phyloP scores from a whole-genome alignment of 768 basidiomycete species.

The Naganishia antarctica region DNA sequence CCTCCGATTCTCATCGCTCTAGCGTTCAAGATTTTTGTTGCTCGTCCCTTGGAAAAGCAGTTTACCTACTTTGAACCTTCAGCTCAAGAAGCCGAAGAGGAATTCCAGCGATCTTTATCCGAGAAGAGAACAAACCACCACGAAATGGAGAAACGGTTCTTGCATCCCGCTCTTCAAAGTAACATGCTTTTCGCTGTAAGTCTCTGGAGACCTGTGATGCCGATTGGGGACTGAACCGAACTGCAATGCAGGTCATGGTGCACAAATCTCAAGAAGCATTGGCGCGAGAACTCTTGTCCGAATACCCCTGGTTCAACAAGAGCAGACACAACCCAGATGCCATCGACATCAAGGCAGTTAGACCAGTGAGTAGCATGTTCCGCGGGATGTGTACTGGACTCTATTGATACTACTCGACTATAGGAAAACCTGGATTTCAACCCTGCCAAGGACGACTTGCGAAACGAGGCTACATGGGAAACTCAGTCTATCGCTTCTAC shows the following conservation, averaged over 20 bases:
- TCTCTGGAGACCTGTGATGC: neutral
- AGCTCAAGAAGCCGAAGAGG: slow-evolving; percentile 55
- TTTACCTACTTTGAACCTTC: slow-evolving; percentile 84
- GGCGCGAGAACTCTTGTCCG: slow-evolving; percentile 46
- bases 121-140: slow-evolving; percentile 73
- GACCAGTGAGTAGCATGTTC: slow-evolving; percentile 36
- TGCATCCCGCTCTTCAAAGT: slow-evolving; percentile 82
- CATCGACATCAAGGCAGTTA: slow-evolving; percentile 46
- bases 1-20: slow-evolving; percentile 76
- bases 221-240: neutral
- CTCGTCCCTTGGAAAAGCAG: slow-evolving; percentile 60
- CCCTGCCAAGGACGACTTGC: slow-evolving; percentile 39
- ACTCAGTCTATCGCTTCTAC: slow-evolving; percentile 60
- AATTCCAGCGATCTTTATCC: slow-evolving; percentile 58
- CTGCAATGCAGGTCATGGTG: slow-evolving; percentile 45
- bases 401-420: slow-evolving; percentile 27
- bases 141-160: slow-evolving; percentile 87
- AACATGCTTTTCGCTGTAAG: slow-evolving; percentile 60
- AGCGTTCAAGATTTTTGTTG: slow-evolving; percentile 78
- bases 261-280: slow-evolving; percentile 50
- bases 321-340: slow-evolving; percentile 30
- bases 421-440: slow-evolving; percentile 51
- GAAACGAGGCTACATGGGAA: slow-evolving; percentile 75
- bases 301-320: slow-evolving; percentile 46
- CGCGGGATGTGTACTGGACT: slow-evolving; percentile 24